Percentiles rank a stretch among this genome's conserved stretches.
These are phyloP conservation scores for Penicillium roqueforti DNA, from an alignment of 495 filamentous ascomycete genomes.

Conservation along the genomic window DNA sequence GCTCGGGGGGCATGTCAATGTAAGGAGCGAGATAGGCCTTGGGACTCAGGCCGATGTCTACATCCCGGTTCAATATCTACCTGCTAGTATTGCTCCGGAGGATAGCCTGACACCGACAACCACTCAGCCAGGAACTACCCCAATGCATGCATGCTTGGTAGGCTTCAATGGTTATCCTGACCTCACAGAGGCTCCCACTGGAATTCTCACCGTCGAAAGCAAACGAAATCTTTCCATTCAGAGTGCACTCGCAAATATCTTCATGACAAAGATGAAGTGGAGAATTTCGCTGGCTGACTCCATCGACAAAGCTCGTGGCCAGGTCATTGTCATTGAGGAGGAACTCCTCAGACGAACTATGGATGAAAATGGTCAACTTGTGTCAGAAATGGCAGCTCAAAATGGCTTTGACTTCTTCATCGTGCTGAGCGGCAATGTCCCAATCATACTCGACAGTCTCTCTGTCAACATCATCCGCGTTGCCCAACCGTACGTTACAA, in stretches of 20 bases:
- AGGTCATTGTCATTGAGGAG: slow-evolving; percentile 34
- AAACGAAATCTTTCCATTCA: slow-evolving; percentile 36
- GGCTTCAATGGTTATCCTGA: slow-evolving; percentile 30
- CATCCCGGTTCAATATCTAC: slow-evolving; percentile 40
- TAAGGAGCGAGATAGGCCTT: slow-evolving; percentile 51
- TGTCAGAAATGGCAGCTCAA: slow-evolving; percentile 3
- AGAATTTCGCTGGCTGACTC: slow-evolving; percentile 28
- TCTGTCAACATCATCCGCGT: slow-evolving; percentile 23
- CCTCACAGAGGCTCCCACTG: slow-evolving; percentile 24
- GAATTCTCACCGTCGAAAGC: slow-evolving; percentile 24
- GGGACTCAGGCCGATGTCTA: slow-evolving; percentile 58
- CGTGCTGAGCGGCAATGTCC: slow-evolving; percentile 25
- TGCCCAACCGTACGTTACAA: slow-evolving; percentile 31
- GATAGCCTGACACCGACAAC: slow-evolving; percentile 53
- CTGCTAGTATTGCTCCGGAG: slow-evolving; percentile 52
- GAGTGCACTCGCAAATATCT: slow-evolving; percentile 29
- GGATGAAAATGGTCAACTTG: slow-evolving; percentile 9
- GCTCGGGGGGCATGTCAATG: slow-evolving; percentile 56
- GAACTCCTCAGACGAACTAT: slow-evolving; percentile 12
- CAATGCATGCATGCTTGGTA: slow-evolving; percentile 25
- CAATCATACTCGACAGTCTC: slow-evolving; percentile 4
- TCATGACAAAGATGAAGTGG: slow-evolving; percentile 30
- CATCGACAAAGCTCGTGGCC: slow-evolving; percentile 22
- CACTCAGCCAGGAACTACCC: background rate
- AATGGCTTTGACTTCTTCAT: slow-evolving; percentile 23